A percentile compares a stretch with the other conserved stretches of the same genome.
phyloP scores from a whole-genome alignment of 306 rosid genomes.

The Trifolium fragiferum region DNA sequence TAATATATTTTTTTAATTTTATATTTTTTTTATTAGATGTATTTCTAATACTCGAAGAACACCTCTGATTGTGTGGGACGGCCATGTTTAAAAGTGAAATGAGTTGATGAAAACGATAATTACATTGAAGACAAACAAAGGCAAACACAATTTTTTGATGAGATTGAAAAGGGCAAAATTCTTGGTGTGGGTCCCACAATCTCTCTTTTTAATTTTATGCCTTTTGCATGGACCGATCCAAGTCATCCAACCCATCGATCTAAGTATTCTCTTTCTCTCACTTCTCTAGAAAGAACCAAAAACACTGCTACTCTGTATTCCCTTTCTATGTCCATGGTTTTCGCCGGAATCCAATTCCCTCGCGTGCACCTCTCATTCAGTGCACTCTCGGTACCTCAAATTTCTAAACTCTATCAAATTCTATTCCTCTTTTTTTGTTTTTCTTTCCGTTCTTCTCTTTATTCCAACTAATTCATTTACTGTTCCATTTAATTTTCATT shows the following conservation, averaged over 20 bases:
- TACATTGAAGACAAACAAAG: neutral
- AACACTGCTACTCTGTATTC: neutral
- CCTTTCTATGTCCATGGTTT: slow-evolving; percentile 31
- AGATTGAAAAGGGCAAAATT: slow-evolving; percentile 1
- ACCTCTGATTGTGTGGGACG: too few relatives aligned
- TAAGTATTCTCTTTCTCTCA: slow-evolving; percentile 18
- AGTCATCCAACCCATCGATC: neutral
- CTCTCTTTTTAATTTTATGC: slow-evolving; percentile 35
- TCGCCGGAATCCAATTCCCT: slow-evolving; percentile 42
- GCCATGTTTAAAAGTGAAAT: neutral
- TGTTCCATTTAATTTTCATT: slow-evolving; percentile 40
- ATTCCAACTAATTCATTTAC: slow-evolving; percentile 14
- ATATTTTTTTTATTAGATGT: too few relatives aligned
- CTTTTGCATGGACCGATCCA: slow-evolving; percentile 52
- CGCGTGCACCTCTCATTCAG: slow-evolving; percentile 42
- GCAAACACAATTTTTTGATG: neutral
- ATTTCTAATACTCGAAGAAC: too few relatives aligned
- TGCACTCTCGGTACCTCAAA: slow-evolving; percentile 39
- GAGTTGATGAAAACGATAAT: neutral
- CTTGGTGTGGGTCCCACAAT: slow-evolving; percentile 41
- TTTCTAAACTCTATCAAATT: slow-evolving; percentile 31
- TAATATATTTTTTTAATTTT: too few relatives aligned
- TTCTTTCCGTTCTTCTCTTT: slow-evolving; percentile 13
- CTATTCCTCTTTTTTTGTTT: neutral
- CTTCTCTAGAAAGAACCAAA: neutral